Evolutionary conservation across 495 filamentous ascomycete species (phyloP), one percentile per base, ranked within the genome.

Genomic region (Elasticomyces elasticus): DNA sequence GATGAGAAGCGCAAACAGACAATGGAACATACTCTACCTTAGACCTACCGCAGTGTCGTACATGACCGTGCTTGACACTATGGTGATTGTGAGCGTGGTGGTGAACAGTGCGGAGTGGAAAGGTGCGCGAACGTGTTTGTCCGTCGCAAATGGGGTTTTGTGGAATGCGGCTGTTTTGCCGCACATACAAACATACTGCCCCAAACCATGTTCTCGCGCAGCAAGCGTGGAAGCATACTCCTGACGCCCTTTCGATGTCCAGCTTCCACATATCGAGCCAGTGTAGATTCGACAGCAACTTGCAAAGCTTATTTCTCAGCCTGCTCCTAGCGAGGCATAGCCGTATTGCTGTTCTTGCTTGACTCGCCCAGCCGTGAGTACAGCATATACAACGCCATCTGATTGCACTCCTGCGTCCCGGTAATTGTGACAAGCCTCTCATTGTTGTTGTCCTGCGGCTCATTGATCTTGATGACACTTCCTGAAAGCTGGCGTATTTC

Each of bases 401-500:
- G 85, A 71, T 98, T 98, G 74, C 89, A 95, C 66, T 96, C 92
- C 58, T 91, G 87, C 7, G 92, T 97, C 48, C 92, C 92, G 4
- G 94, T 96, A 62, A 98, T 95, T 7, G 92, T 98, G 25, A 98
- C 92, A 49, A 98, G 75, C 51, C 92, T 80, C 72, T 98, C 92
- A 64, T 97, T 98, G 76, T 89, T 96, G 71, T 94, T 97, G 67
- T 97, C 94, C 64, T 95, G 91, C 0, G 92, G 92, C 66, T 98
- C 92, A 68, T 98, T 98, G 75, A 98, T 98, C 79, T 98, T 98
- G 67, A 98, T 98, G 12, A 97, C 91, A 70, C 92, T 97, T 56
- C 94, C 94, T 63, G 86, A 94, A 61, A 98, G 78, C 62, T 94
- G 88, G 52, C 92, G 82, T 56, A 98, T 98, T 73, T 98, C 92